These are phyloP conservation scores for Pinguiococcus pyrenoidosus DNA, from an alignment of 108 stramenopile species.

Conservation along the genomic window DNA sequence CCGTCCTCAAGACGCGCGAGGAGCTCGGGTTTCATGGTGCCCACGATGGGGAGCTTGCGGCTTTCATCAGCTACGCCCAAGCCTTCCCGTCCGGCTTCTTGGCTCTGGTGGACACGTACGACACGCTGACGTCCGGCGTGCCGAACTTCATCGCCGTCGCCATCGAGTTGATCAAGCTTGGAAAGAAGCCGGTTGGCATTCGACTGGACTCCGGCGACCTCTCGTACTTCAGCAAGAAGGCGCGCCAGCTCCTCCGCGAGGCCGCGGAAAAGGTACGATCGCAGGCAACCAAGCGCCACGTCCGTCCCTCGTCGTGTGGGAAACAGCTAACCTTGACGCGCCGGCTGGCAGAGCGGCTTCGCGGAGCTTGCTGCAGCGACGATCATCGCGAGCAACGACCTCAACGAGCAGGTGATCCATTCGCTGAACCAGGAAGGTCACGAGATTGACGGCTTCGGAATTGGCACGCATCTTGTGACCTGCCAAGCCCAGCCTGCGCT, in stretches of 20 bases:
- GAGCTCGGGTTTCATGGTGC: not conserved
- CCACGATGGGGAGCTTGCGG: conserved; percentile 83
- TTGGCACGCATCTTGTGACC: conserved; percentile 93
- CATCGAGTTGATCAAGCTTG: conserved; percentile 68
- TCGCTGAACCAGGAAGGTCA: conserved; percentile 62
- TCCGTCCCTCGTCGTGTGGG: conserved; percentile 9
- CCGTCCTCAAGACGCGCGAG: not conserved
- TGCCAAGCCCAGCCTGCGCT: conserved; percentile 97
- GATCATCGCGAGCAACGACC: conserved; percentile 91
- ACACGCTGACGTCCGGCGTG: conserved; percentile 73
- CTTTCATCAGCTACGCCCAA: conserved; percentile 83
- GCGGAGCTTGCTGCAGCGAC: too few species aligned
- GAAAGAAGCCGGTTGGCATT: conserved; percentile 69
- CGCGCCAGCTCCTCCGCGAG: conserved; percentile 44
- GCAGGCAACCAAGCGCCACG: too few species aligned
- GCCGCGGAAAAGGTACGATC: too few species aligned
- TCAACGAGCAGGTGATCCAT: conserved; percentile 76
- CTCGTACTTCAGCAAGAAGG: conserved; percentile 55
- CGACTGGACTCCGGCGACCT: conserved; percentile 93
- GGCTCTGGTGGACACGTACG: conserved; percentile 95
- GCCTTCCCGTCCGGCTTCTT: conserved; percentile 82
- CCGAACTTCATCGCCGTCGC: conserved; percentile 82
- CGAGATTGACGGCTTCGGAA: conserved; percentile 87
- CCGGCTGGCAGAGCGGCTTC: not conserved
- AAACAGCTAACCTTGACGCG: conserved; percentile 31